Conservation (phyloP, 176 grass and related monocot genomes). For the Hyparrhenia diplandra region DNA sequence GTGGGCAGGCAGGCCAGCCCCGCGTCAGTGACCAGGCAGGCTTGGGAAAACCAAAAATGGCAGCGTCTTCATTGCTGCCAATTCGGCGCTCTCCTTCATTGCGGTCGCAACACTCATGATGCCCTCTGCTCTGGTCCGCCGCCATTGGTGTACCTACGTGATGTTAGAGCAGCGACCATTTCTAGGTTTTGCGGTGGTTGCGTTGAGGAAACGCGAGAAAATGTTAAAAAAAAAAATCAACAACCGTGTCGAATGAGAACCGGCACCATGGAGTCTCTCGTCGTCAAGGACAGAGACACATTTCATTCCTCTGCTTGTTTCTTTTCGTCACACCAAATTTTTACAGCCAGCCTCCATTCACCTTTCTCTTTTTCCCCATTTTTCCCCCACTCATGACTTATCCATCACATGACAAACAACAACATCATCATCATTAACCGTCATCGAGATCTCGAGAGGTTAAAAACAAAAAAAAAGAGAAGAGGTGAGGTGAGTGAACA, state of each 20-base stretch:
- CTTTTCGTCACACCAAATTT: background rate
- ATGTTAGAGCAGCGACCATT: background rate
- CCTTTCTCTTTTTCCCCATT: background rate
- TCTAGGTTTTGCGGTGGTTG: background rate
- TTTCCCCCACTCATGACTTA: background rate
- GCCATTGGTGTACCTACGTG: background rate
- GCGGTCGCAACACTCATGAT: background rate
- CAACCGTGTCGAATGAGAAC: background rate
- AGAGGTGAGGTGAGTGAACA: too few relatives aligned
- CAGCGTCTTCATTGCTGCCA: background rate
- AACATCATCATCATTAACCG: constrained; percentile 13
- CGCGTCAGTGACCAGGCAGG: too few relatives aligned
- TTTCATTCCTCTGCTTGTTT: background rate
- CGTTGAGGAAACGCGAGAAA: background rate
- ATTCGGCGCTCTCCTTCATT: background rate
- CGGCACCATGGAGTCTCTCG: background rate
- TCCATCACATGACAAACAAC: background rate
- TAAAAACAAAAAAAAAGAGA: background rate
- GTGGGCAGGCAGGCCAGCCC: too few relatives aligned
- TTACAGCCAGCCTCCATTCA: background rate
- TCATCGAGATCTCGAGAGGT: background rate
- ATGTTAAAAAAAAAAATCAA: background rate
- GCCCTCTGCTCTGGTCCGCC: background rate
- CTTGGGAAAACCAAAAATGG: background rate
- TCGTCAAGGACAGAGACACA: background rate